Base-by-base conservation (phyloP, 176 grass and related monocot species). In the Bonia amplexicaulis region DNA sequence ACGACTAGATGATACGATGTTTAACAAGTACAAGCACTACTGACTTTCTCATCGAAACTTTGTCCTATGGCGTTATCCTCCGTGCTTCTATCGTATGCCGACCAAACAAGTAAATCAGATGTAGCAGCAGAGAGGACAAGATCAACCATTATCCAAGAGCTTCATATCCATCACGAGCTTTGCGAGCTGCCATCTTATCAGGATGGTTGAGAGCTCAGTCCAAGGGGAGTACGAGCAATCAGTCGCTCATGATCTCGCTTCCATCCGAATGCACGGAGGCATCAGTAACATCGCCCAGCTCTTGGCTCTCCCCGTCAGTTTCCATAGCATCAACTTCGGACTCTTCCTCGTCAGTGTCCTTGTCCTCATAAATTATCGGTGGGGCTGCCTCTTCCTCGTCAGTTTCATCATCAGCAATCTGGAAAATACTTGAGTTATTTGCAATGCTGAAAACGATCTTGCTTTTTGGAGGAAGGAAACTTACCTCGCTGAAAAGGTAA, bases 161-260 rank as follows among this genome's bases (percentile, higher is more conserved):
- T 65, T 27, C 5, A 20, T 11, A 12, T 60, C 33, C 57, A 85
- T 68, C 73, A 45, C 10, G 16, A 80, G 33, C 8, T 73, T 69
- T 60, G 61, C 25, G n/a, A 89, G 70, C n/a, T 60, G 48, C 62
- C 25, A 64, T 35, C 63, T 69, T 39, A 27, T 17, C n/a, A 6
- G 25, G 63, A 81, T 46, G 45, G 55, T 47, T 51, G 47, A 39
- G 46, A 23, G 35, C 57, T 66, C 53, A 35, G 9, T 46, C 6
- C 25, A 69, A 67, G 2, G 54, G 61, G 23, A 70, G 64, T 55
- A 35, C 1, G 76, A 55, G 37, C 15, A 22, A 73, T 91, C 73
- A 94, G 58, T 90, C 87, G 26, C 87, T 92, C 89, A 90, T 95
- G 58, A 92, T 85, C 73, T 92, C 95, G 83, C 93, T 98, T 84